phyloP scores from a whole-genome alignment of 495 filamentous ascomycete genomes.

The Aspergillus carlsbadensis region DNA sequence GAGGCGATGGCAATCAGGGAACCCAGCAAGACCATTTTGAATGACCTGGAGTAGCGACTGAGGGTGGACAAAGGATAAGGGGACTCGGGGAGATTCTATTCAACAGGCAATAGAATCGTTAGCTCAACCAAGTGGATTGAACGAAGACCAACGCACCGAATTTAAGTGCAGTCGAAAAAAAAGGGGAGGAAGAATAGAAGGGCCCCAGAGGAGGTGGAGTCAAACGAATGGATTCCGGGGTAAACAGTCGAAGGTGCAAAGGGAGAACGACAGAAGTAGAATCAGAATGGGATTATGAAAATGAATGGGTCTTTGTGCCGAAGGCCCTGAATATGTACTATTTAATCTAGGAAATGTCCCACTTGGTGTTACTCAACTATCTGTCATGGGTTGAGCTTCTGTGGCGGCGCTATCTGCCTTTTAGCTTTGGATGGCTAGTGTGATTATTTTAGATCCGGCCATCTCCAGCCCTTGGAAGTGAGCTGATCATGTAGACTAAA shows the following conservation, averaged over 20 bases:
- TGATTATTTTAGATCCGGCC: not conserved
- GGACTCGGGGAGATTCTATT: not conserved
- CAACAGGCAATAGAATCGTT: not conserved
- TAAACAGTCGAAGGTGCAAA: not conserved
- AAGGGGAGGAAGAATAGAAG: not conserved
- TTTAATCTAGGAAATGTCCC: constrained; percentile 7
- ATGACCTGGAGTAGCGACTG: constrained; percentile 7
- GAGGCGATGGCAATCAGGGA: constrained; percentile 32
- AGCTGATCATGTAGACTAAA: no score
- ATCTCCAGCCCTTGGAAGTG: not conserved
- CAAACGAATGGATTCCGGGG: constrained; percentile 5
- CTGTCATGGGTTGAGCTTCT: constrained; percentile 16
- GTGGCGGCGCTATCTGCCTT: constrained; percentile 25
- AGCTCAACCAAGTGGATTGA: no score
- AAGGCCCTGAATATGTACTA: constrained; percentile 20
- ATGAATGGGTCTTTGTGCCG: constrained; percentile 11
- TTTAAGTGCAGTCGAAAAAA: constrained; percentile 1
- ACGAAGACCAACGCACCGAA: no score
- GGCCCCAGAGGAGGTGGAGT: not conserved
- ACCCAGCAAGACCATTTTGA: constrained; percentile 28
- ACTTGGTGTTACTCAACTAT: constrained; percentile 17
- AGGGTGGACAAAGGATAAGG: constrained; percentile 1
- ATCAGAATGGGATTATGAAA: not conserved
- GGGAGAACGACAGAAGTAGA: not conserved
- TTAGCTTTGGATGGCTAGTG: constrained; percentile 18